These are phyloP conservation scores for Pigoraptor vietnamica DNA, from an alignment of 78 protist species.

Conservation along the genomic window DNA sequence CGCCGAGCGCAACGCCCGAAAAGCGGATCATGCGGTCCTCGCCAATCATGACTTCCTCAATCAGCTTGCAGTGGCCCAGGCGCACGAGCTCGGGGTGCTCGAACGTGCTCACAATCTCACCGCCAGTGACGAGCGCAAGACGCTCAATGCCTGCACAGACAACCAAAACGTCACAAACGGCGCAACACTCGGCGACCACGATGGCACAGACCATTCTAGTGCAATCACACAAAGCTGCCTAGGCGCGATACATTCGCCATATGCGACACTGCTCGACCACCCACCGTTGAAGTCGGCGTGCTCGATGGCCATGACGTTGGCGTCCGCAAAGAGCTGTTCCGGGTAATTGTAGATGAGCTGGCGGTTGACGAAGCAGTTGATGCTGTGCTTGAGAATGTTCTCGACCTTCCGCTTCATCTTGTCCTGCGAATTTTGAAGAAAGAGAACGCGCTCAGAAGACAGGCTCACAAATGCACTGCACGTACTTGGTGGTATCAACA, in stretches of 20 bases:
- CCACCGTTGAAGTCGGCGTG: constrained; percentile 99
- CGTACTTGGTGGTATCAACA: no score
- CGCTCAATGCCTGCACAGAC: constrained; percentile 85
- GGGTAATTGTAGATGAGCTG: constrained; percentile 98
- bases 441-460: no score
- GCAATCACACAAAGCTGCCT: no score
- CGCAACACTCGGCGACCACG: no score
- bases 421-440: no score
- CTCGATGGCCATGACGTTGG: constrained; percentile 88
- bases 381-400: constrained; percentile 74
- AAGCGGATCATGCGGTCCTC: constrained; percentile 92
- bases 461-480: no score
- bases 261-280: no score
- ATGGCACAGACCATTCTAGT: no score
- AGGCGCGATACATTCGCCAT: no score
- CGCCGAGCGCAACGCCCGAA: constrained; percentile 75
- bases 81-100: constrained; percentile 83
- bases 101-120: constrained; percentile 96
- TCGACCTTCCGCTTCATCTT: constrained; percentile 83
- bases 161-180: not conserved
- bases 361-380: constrained; percentile 96
- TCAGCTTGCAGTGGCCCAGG: constrained; percentile 83
- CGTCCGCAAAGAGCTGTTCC: constrained; percentile 89
- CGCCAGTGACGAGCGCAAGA: constrained; percentile 64
- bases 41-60: constrained; percentile 98